phyloP scores from a whole-genome alignment of 768 basidiomycete genomes.

The Terana coerulea region DNA sequence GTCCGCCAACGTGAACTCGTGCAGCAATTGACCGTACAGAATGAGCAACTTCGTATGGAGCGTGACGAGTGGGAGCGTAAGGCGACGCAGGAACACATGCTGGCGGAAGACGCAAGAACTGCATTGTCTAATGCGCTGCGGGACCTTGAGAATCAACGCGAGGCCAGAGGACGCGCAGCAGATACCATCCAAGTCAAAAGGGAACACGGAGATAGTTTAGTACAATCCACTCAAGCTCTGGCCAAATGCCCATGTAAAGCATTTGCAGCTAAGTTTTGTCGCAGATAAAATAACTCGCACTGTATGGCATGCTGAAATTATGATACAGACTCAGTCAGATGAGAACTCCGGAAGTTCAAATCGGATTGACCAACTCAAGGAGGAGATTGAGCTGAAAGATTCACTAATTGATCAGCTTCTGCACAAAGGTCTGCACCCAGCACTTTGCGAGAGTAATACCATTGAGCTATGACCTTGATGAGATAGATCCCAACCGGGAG shows the following conservation, averaged over 20 bases:
- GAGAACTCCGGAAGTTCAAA: constrained; percentile 65
- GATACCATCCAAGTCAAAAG: constrained; percentile 71
- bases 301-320: constrained; percentile 1
- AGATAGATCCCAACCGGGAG: too few relatives aligned
- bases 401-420: constrained; percentile 89
- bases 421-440: constrained; percentile 70
- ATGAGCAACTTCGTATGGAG: constrained; percentile 83
- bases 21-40: too few relatives aligned
- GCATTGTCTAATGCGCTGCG: constrained; percentile 51
- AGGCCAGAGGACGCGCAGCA: constrained; percentile 50
- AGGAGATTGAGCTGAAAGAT: constrained; percentile 93
- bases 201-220: constrained; percentile 75
- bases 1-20: constrained; percentile 79
- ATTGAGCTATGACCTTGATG: too few relatives aligned
- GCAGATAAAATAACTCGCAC: neutral
- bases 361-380: constrained; percentile 70
- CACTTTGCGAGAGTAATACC: too few relatives aligned
- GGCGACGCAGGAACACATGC: constrained; percentile 60
- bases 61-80: constrained; percentile 68
- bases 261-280: constrained; percentile 79
- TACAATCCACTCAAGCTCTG: constrained; percentile 65
- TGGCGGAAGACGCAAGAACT: constrained; percentile 65
- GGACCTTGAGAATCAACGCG: constrained; percentile 65
- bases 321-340: constrained; percentile 62
- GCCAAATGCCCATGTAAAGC: constrained; percentile 92